Evolutionary conservation across 78 protist genomes (phyloP).

Genomic region (Dictyostelium citrinum): DNA sequence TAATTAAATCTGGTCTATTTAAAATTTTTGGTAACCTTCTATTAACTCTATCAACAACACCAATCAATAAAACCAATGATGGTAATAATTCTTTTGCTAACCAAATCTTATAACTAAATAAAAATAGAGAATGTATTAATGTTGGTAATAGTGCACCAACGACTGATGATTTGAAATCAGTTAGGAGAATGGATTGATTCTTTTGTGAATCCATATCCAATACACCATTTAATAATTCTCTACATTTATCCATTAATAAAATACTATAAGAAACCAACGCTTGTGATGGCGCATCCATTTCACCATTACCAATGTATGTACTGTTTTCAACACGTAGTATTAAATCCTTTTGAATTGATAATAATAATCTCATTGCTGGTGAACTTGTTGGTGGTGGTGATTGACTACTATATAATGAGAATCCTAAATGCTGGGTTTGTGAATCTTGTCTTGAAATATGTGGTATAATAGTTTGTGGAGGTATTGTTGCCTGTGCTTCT

Average conservation of each 20-base stretch:
- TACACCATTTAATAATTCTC: conserved; percentile 45
- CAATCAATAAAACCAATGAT: conserved; percentile 44
- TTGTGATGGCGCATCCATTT: conserved; percentile 58
- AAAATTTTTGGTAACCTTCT: conserved; percentile 57
- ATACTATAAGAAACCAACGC: conserved; percentile 53
- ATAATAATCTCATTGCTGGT: conserved; percentile 66
- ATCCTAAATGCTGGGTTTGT: conserved; percentile 24
- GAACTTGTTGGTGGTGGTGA: conserved; percentile 64
- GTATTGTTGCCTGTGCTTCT: conserved; percentile 71
- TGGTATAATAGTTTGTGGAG: conserved; percentile 22
- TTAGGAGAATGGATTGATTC: conserved; percentile 52
- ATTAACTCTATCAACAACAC: conserved; percentile 67
- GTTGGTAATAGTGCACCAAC: conserved; percentile 78
- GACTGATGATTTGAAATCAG: conserved; percentile 76
- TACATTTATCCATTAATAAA: conserved; percentile 67
- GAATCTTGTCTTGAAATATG: conserved; percentile 59
- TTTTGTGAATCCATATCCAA: conserved; percentile 30
- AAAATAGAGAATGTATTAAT: conserved; percentile 67
- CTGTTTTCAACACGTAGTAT: conserved; percentile 39
- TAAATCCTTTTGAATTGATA: conserved; percentile 62
- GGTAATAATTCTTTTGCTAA: conserved; percentile 70
- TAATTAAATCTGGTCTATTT: conserved; percentile 44
- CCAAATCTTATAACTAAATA: conserved; percentile 60
- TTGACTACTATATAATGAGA: conserved; percentile 39
- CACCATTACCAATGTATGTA: not conserved